Percentiles rank a stretch among this genome's conserved stretches.
These are phyloP conservation scores for Agaricus sinodeliciosus DNA, from an alignment of 768 basidiomycete species.

Conservation along the genomic window DNA sequence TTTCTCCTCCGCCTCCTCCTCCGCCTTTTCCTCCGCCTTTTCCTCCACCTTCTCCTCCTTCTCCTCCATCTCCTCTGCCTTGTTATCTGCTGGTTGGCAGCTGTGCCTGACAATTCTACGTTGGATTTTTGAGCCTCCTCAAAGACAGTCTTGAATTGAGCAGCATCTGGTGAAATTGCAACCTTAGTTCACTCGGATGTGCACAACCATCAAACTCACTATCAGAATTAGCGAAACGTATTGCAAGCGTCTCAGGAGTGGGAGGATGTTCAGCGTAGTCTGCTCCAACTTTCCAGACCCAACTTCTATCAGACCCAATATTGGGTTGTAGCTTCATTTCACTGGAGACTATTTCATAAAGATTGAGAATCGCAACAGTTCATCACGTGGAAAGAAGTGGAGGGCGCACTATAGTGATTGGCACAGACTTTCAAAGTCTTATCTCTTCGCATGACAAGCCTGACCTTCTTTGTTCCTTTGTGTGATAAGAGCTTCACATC, in stretches of 20 bases:
- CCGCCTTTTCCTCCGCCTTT: slow-evolving; percentile 20
- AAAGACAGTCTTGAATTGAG: slow-evolving; percentile 83
- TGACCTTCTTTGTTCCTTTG: slow-evolving; percentile 84
- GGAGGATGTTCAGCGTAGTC: slow-evolving; percentile 91
- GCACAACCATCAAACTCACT: slow-evolving; percentile 46
- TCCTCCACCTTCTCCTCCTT: slow-evolving; percentile 24
- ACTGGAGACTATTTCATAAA: slow-evolving; percentile 49
- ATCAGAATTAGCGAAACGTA: slow-evolving; percentile 95
- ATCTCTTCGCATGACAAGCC: slow-evolving; percentile 98
- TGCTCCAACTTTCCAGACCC: slow-evolving; percentile 97
- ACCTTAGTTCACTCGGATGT: not conserved
- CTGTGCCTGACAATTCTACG: slow-evolving; percentile 27
- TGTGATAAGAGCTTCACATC: slow-evolving; percentile 90
- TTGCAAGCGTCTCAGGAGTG: slow-evolving; percentile 92
- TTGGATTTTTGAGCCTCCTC: slow-evolving; percentile 79
- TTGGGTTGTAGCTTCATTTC: slow-evolving; percentile 97
- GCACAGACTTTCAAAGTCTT: slow-evolving; percentile 99
- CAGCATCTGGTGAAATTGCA: slow-evolving; percentile 53
- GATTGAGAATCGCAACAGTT: not conserved
- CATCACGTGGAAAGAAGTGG: slow-evolving; percentile 11
- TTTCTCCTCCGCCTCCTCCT: slow-evolving; percentile 21
- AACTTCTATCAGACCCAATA: slow-evolving; percentile 97
- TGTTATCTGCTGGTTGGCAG: slow-evolving; percentile 20
- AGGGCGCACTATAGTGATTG: slow-evolving; percentile 79
- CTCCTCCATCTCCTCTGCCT: slow-evolving; percentile 20